Conservation (phyloP, 2,329 filamentous ascomycete genomes). For the Ophiostoma fasciatum region DNA sequence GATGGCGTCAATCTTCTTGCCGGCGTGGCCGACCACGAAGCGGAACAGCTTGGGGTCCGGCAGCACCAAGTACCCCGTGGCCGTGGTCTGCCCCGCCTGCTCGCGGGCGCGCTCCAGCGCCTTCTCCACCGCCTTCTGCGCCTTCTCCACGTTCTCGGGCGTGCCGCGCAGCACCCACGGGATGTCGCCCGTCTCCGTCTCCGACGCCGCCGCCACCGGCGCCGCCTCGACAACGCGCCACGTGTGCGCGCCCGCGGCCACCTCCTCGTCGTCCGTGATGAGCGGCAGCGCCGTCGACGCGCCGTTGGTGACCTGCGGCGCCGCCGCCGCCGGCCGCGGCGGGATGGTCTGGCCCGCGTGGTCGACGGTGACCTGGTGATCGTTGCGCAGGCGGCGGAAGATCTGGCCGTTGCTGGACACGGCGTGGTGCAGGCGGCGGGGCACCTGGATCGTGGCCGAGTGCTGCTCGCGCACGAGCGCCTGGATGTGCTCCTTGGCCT, state of each 20-base stretch:
- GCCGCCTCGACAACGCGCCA: slow-evolving; percentile 64
- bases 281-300: slow-evolving; percentile 45
- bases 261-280: slow-evolving; percentile 72
- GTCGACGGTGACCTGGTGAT: slow-evolving; percentile 80
- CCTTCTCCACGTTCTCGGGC: slow-evolving; percentile 66
- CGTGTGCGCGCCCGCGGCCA: slow-evolving; percentile 52
- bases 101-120: slow-evolving; percentile 58
- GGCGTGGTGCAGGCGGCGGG: slow-evolving; percentile 66
- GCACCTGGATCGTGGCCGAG: slow-evolving; percentile 75
- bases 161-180: slow-evolving; percentile 81
- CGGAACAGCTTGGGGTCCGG: slow-evolving; percentile 83
- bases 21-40: slow-evolving; percentile 76
- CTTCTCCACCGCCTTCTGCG: slow-evolving; percentile 56
- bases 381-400: slow-evolving; percentile 78
- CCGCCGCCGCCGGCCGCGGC: slow-evolving; percentile 45
- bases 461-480: slow-evolving; percentile 71
- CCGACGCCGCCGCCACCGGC: slow-evolving; percentile 36
- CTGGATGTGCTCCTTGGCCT: slow-evolving; percentile 74
- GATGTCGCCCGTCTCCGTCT: slow-evolving; percentile 51
- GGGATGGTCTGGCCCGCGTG: slow-evolving; percentile 72
- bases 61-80: slow-evolving; percentile 76
- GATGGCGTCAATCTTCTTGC: slow-evolving; percentile 84
- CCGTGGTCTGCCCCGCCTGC: slow-evolving; percentile 52
- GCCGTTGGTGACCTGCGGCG: slow-evolving; percentile 45
- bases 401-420: slow-evolving; percentile 83